Evolutionary conservation across 352 stramenopile species (phyloP), one percentile per base, ranked within the genome.

Genomic region (Globisporangium alternatum): DNA sequence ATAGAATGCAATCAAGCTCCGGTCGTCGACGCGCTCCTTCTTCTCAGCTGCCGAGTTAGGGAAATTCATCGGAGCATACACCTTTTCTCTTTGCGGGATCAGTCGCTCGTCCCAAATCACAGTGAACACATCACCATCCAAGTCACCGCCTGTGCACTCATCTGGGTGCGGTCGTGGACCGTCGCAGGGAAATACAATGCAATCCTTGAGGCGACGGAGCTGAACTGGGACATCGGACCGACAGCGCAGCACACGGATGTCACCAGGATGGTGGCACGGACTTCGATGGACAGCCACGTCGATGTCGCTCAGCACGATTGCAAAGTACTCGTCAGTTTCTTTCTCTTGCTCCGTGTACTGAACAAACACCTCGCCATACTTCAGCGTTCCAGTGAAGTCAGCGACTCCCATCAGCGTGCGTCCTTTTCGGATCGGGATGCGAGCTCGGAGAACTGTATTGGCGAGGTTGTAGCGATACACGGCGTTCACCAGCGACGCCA

Each of bases 71-170:
- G 83, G 73, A 41, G 73, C 66, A 3, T 79, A 56, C 6, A 85
- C 65, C 56, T 84, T 64, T 15, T 75, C 49, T 52, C 64, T 71
- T 12, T 51, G 59, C 15, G 85, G 87, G 55, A 95, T 79, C 17
- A 95, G 73, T 0, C 76, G 71, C 28, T 89, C 53, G 56, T 95
- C 87, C 87, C 87, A 95, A 66, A 95, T 91, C 8, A 91, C 81
- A 5, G 86, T 80, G 62, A 90, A 95, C 30, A 89, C 70, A 22
- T 95, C 87, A 6, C 87, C 87, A 37, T 95, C 85, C 33, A 95
- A 75, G 62, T 95, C 87, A 10, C 87, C 85, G 13, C 87, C 85
- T 9, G 85, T 89, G 65, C 84, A 93, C 67, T 91, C 86, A 48
- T 93, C 81, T 39, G 87, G 80, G 64, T 93, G 83, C 6, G 87